Evolutionary conservation across 2,329 filamentous ascomycete species (phyloP), one percentile per base, ranked within the genome.

Genomic region (Didymella pinodella): DNA sequence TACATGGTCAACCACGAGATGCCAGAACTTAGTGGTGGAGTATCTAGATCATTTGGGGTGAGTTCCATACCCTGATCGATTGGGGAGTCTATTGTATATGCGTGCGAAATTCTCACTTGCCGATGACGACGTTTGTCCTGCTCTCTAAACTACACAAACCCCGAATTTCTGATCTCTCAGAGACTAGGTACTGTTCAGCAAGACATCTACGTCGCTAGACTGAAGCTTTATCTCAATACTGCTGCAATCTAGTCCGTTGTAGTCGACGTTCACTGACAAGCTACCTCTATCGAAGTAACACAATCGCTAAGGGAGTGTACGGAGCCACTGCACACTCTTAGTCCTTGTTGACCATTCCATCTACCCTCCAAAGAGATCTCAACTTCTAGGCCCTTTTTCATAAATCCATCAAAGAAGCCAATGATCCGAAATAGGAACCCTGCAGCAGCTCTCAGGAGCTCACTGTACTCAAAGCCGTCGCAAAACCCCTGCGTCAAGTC

Each of bases 401-500:
- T 49, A 4, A 54, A 14, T 3, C 6, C 10, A 11, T 59, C 25
- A 3, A 50, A 7, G 8, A 54, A 8, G 4, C 25, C 16, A 7
- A 50, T 16, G 2, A 48, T 20, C 8, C 22, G 45, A 34, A 50
- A 36, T 3, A 59, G 7, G 5, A 59, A 49, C 18, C 14, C 32
- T 7, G 32, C 50, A 28, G 46, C 40, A 26, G 40, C 46, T 18
- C 11, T 16, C 18, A 54, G 7, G 18, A 41, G 14, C 12, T 46
- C 26, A n/a, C 38, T n/a, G 8, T 31, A 8, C 3, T 54, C 50
- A 22, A 45, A 32, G 16, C 47, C 31, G 5, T 49, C 32, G 0
- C 22, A 32, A 20, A 28, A 40, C 1, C 31, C 56, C 4, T 59
- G 38, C 7, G 56, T 20, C 26, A 59, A 14, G 41, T 49, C 50